Percentiles rank a stretch among this genome's conserved stretches.
phyloP scores from a whole-genome alignment of 2,329 filamentous ascomycete species.

The Trichoderma sp. region DNA sequence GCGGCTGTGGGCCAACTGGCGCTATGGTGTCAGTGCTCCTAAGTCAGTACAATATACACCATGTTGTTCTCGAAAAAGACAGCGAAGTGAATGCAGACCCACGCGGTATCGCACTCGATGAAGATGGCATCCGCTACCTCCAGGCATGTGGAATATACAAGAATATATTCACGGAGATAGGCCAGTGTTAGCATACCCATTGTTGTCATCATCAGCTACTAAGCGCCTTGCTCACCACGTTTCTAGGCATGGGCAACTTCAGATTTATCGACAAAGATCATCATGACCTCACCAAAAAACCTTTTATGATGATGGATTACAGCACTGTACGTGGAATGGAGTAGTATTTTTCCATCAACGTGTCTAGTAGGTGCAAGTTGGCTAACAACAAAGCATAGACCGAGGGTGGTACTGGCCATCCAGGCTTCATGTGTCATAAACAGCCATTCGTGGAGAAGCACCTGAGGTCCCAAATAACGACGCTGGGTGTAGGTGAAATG shows the following conservation, averaged over 20 bases:
- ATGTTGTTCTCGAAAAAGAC: constrained; percentile 31
- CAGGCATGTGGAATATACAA: constrained; percentile 29
- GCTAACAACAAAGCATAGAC: constrained; percentile 21
- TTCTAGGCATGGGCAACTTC: constrained; percentile 23
- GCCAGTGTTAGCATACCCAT: neutral
- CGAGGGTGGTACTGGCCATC: constrained; percentile 29
- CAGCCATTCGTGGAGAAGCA: constrained; percentile 28
- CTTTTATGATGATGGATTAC: constrained; percentile 23
- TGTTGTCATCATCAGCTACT: neutral
- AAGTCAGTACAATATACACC: constrained; percentile 16
- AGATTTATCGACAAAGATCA: constrained; percentile 20
- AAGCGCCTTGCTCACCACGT: neutral
- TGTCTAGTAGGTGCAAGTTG: neutral
- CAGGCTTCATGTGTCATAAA: constrained; percentile 29
- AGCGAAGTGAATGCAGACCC: constrained; percentile 29
- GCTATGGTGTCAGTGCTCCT: constrained; percentile 27
- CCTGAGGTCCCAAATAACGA: constrained; percentile 28
- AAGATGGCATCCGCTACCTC: constrained; percentile 31
- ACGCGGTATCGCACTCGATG: constrained; percentile 32
- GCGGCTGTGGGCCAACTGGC: constrained; percentile 30
- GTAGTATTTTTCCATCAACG: neutral
- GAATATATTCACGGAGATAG: constrained; percentile 25
- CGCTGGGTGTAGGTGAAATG: constrained; percentile 2
- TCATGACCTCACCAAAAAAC: constrained; percentile 13
- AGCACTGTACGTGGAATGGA: constrained; percentile 11